Base-by-base conservation (phyloP, 2,329 filamentous ascomycete genomes). In the Nemania bipapillata region DNA sequence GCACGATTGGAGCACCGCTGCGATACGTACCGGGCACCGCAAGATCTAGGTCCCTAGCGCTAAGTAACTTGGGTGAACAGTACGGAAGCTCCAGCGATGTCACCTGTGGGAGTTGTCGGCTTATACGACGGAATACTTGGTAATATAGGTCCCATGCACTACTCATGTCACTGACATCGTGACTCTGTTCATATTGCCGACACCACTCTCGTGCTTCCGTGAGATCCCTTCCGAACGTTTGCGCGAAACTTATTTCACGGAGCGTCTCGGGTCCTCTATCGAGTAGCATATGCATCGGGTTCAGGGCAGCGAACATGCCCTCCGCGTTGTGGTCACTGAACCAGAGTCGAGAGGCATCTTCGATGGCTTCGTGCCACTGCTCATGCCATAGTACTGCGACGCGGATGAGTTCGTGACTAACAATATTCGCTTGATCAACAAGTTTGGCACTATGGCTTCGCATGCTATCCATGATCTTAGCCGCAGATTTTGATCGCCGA, bases 101-200 rank as follows among this genome's bases (percentile, higher is more conserved):
- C 72, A 99, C 87, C 76, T 98, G 96, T 3, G 94, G 94, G 55
- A 99, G 83, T 80, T 99, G 96, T 70, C 95, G 89, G 55, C 92
- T 92, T 78, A 99, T 98, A 78, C 96, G 92, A 69, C 94, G 90
- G 89, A 99, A 99, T 0, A 98, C 96, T 73, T 97, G 94, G 81
- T 99, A 99, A 81, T 99, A 99, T 15, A 99, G 87, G 81, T 99
- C 96, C 96, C 96, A 99, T 6, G 96, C 96, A 80, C 97, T 94
- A 77, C 98, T 99, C 53, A 99, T 88, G 79, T 99, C 96, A 55
- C 93, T 95, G 69, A 96, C 90, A 77, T 99, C 96, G 58, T 90
- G 87, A n/a, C 92, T 96, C 47, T 89, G 89, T 75, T 93, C 91
- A 81, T 97, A 99, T 61, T 96, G 92, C 70, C 92, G 90, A 79